Conservation (phyloP, 495 filamentous ascomycete species). For the Neurospora cerealis region DNA sequence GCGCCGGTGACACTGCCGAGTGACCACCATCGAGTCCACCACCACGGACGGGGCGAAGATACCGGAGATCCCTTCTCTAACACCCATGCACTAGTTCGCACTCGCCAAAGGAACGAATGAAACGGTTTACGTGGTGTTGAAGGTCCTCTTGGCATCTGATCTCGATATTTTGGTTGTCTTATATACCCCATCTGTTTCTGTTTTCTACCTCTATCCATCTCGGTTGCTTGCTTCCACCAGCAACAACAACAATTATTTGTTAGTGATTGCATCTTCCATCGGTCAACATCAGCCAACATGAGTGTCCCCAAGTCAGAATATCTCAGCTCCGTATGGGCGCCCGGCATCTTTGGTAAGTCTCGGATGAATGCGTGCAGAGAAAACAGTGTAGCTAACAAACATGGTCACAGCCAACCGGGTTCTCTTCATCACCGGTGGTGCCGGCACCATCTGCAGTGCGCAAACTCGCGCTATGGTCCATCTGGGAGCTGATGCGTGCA, state of each 20-base stretch:
- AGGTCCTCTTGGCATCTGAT: not conserved
- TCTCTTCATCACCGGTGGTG: constrained; percentile 90
- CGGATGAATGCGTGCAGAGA: not conserved
- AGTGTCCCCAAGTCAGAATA: constrained; percentile 61
- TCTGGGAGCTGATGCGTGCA: constrained; percentile 87
- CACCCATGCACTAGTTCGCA: not conserved
- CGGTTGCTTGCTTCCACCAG: not conserved
- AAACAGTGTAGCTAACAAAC: not conserved
- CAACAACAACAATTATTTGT: not conserved
- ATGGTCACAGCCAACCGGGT: constrained; percentile 64
- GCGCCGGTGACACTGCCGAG: not conserved
- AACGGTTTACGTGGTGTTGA: not conserved
- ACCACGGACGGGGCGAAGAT: not conserved
- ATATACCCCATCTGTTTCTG: not conserved
- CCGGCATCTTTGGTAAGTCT: constrained; percentile 67
- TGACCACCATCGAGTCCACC: not conserved
- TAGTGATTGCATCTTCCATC: not conserved
- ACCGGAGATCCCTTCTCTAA: not conserved
- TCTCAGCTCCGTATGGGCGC: constrained; percentile 70
- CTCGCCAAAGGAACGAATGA: not conserved
- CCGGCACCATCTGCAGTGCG: constrained; percentile 85
- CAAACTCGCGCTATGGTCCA: constrained; percentile 86
- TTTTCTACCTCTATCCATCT: not conserved
- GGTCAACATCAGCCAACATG: constrained; percentile 34
- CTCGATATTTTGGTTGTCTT: not conserved